Percentiles rank a stretch among this genome's conserved stretches.
These are phyloP conservation scores for Chaetoceros muelleri DNA, from an alignment of 108 stramenopile species.

Conservation along the genomic window DNA sequence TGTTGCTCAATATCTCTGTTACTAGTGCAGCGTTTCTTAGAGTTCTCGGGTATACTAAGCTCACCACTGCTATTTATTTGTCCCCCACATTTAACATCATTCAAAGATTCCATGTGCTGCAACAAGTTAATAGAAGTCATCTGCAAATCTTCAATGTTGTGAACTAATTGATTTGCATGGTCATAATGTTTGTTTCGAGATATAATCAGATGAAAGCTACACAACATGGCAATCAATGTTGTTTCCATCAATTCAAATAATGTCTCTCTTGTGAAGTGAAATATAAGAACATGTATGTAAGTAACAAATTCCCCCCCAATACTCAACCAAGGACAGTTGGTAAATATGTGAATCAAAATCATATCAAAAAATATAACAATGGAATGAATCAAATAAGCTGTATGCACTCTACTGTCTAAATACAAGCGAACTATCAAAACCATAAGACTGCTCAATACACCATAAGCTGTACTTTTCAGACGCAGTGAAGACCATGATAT, in stretches of 20 bases:
- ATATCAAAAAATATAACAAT: slow-evolving; percentile 21
- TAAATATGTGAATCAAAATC: slow-evolving; percentile 27
- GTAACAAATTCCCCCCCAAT: slow-evolving; percentile 14
- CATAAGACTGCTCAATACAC: no score
- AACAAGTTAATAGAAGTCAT: neutral
- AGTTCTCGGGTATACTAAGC: neutral
- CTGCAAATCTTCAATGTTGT: slow-evolving; percentile 4
- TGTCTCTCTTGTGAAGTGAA: slow-evolving; percentile 15
- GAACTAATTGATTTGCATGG: slow-evolving; percentile 8
- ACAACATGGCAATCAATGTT: slow-evolving; percentile 18
- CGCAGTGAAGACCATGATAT: no score
- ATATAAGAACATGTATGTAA: slow-evolving; percentile 6
- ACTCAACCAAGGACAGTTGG: slow-evolving; percentile 14
- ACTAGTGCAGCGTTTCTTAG: no score
- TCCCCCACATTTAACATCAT: neutral
- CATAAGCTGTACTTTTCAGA: no score
- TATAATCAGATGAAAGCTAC: slow-evolving; percentile 21
- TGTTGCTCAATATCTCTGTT: no score
- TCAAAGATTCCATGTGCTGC: neutral
- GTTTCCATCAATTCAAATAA: slow-evolving; percentile 28
- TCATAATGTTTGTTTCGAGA: slow-evolving; percentile 12
- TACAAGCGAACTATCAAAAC: no score
- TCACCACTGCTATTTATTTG: neutral
- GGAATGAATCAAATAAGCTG: slow-evolving; percentile 13
- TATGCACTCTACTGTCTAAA: no score